Evolutionary conservation across 345 rosid species (phyloP), one percentile per base, ranked within the genome.

Genomic region (Theobroma cacao): DNA sequence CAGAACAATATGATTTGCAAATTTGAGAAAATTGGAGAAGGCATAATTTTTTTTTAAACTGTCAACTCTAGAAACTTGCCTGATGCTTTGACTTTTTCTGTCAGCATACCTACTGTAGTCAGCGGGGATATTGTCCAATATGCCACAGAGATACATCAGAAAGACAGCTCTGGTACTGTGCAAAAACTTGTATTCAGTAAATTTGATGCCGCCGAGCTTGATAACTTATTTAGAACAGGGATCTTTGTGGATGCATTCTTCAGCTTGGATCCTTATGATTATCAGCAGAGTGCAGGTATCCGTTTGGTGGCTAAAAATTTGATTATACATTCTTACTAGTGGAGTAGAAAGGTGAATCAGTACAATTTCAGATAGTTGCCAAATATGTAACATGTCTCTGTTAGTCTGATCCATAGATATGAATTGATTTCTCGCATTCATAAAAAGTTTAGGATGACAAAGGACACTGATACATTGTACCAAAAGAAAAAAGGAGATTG

Each of bases 201-300:
- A 76, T 84, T 88, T 61, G 86, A 85, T 62, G 53, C 72, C 1
- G 84, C 73, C 18, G 97, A 95, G 87, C 90, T 95, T 0, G 77
- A 85, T 55, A 45, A 84, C 38, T 75, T 87, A 68, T 45, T 92
- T 61, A 78, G 34, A 6, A 68, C 86, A 3, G 94, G 94, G 80
- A 86, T 59, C 77, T 72, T 75, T 36, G 76, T 93, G 7, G 97
- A 95, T 79, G 88, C 90, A n/a, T 92, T 79, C 83, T 71, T 95
- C 81, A 84, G 92, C 63, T 66, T 93, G 45, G 94, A 89, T 77
- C 76, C 91, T 13, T 95, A 93, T 70, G 99, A 92, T 80, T 92
- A 86, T 83, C 94, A 84, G 76, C 92, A 85, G 78, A 80, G 40
- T 69, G 91, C 97, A 28, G 99, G 99, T 68, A 90, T 95, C 55